Conservation (phyloP, 1,284 basidiomycete species). For the Austroboletus novae-zelandiae region DNA sequence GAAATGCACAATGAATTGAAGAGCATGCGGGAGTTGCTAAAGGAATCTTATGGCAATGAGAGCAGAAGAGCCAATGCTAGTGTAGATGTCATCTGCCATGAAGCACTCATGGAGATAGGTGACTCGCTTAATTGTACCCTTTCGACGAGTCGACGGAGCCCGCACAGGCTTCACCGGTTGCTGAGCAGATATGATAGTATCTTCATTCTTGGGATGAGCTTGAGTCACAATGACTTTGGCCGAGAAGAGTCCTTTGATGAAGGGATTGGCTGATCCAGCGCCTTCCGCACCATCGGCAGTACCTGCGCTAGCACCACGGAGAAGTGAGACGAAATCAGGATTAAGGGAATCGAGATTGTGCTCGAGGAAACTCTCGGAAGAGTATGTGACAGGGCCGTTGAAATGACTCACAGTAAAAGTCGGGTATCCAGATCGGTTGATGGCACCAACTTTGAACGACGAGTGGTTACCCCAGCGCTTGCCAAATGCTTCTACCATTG, state of each 20-base stretch:
- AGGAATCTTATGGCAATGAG: no score
- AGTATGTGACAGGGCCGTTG: conserved; percentile 89
- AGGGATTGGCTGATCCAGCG: conserved; percentile 82
- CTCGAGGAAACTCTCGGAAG: conserved; percentile 85
- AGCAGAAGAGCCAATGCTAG: no score
- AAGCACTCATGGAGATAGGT: no score
- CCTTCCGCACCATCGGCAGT: no score
- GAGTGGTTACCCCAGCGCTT: conserved; percentile 95
- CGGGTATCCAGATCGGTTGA: conserved; percentile 75
- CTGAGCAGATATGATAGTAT: conserved; percentile 92
- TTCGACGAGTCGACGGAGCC: conserved; percentile 83
- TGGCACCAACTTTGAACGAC: conserved; percentile 78
- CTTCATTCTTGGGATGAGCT: conserved; percentile 87
- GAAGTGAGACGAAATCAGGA: conserved; percentile 88
- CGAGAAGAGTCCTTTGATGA: conserved; percentile 88
- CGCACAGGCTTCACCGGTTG: conserved; percentile 93
- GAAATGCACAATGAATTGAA: no score
- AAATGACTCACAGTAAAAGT: conserved; percentile 95
- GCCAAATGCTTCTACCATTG: conserved; percentile 91
- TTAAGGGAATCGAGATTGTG: conserved; percentile 88
- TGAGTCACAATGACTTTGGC: conserved; percentile 87
- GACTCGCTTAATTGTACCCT: conserved; percentile 46
- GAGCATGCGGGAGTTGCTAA: no score
- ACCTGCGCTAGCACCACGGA: no score
- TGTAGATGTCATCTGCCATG: no score